These are phyloP conservation scores for Cyclostephanos invisitatus DNA, from an alignment of 108 stramenopile genomes.

Conservation along the genomic window DNA sequence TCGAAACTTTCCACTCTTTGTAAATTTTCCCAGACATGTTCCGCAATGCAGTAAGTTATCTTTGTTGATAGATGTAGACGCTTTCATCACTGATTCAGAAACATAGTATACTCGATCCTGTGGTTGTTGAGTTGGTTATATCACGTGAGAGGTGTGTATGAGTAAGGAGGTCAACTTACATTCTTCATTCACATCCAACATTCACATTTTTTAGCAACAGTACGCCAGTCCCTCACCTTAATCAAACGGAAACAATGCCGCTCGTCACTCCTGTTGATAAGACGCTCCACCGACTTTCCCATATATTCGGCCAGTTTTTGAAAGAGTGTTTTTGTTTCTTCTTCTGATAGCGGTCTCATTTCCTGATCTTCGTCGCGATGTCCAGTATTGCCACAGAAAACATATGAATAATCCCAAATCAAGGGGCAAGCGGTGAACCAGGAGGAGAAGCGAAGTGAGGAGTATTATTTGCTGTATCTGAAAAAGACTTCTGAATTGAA, in stretches of 20 bases:
- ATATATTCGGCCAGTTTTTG: slow-evolving; percentile 97
- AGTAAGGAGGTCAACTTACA: not conserved
- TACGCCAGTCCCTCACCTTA: slow-evolving; percentile 37
- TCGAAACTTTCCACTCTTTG: slow-evolving; percentile 95
- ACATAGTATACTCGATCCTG: slow-evolving; percentile 97
- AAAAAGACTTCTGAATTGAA: too few species aligned
- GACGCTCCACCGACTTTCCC: slow-evolving; percentile 89
- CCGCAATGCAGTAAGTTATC: slow-evolving; percentile 91
- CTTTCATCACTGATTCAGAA: slow-evolving; percentile 84
- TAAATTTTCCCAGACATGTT: slow-evolving; percentile 98
- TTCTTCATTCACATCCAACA: not conserved
- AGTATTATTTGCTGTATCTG: too few species aligned
- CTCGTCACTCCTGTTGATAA: slow-evolving; percentile 91
- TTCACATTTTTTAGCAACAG: not conserved
- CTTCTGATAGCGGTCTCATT: slow-evolving; percentile 98
- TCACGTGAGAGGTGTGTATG: not conserved
- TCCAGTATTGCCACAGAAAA: not conserved
- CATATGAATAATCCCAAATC: not conserved
- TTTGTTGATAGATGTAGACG: slow-evolving; percentile 73
- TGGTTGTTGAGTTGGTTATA: slow-evolving; percentile 47
- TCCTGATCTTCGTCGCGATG: slow-evolving; percentile 10
- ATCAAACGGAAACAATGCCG: slow-evolving; percentile 83
- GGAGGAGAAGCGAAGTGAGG: not conserved
- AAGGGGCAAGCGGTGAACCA: not conserved
- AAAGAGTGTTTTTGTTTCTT: slow-evolving; percentile 96